Conservation (phyloP, 345 rosid genomes). For the Euphorbia peplus region DNA sequence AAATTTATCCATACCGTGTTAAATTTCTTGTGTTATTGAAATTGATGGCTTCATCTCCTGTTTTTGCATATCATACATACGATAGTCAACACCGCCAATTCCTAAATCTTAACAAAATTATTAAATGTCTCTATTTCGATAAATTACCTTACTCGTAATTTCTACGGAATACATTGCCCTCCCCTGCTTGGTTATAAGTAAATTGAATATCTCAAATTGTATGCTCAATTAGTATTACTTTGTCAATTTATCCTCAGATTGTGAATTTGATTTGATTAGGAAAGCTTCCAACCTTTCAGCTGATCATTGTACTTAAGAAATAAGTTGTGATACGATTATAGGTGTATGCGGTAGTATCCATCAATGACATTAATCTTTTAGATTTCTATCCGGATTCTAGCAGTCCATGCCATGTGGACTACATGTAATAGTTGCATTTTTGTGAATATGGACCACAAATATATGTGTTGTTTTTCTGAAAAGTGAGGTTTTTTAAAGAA, state of each 20-base stretch:
- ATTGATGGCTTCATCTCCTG: no score
- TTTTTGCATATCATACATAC: no score
- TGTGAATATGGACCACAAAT: no score
- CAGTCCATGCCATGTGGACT: slow-evolving; percentile 88
- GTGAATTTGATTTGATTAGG: slow-evolving; percentile 38
- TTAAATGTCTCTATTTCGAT: background rate
- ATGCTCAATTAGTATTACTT: background rate
- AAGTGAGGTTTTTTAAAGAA: no score
- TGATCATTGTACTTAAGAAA: slow-evolving; percentile 51
- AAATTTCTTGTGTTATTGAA: no score
- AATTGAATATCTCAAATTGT: background rate
- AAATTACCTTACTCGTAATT: background rate
- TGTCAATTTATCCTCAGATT: slow-evolving; percentile 4
- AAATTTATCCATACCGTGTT: no score
- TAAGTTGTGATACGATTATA: slow-evolving; percentile 25
- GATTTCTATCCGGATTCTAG: slow-evolving; percentile 75
- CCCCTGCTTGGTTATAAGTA: slow-evolving; percentile 97
- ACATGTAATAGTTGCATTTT: slow-evolving; percentile 36
- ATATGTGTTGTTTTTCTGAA: no score
- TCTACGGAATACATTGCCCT: slow-evolving; percentile 69
- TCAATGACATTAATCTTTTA: slow-evolving; percentile 76
- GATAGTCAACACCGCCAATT: no score
- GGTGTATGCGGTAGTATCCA: slow-evolving; percentile 68
- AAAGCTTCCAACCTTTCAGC: slow-evolving; percentile 39
- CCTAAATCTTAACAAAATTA: background rate